Evolutionary conservation across 2,329 filamentous ascomycete genomes (phyloP), one percentile per base, ranked within the genome.

Genomic region (Sarocladium kiliense): DNA sequence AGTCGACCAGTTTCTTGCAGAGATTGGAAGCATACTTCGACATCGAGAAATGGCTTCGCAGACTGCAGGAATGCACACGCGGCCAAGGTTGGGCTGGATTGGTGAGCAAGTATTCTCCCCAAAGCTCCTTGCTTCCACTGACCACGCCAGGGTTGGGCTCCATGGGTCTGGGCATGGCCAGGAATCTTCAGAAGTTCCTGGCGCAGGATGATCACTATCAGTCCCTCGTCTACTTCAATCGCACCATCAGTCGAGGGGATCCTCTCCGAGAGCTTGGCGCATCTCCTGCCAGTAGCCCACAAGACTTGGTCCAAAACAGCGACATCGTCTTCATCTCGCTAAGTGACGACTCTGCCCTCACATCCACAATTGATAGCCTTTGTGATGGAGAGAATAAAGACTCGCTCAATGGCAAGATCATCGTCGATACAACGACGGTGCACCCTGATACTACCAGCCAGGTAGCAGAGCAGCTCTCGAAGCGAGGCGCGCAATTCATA

Each of bases 401-500:
- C n/a, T 25, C 61, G 12, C 37, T 71, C 2, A 12, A 56, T 3
- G 65, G 64, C n/a, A 80, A 79, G 58, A 66, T 73, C 12, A 58
- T 79, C 9, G 66, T 76, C 18, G 78, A 81, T 56, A 78, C 76
- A 0, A 78, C 77, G 0, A 80, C 78, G 0, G 71, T 80, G 1
- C 75, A 78, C 54, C 77, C 77, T 0, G 63, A 69, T 6, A 75
- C 75, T 0, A 72, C 75, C 0, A 58, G 62, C 1, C 57, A 58
- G 5, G 64, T 68, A 1, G 57, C 69, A 1, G 49, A 55, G 0
- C 63, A 62, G 1, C 59, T 80, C 0, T 50, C 55, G 0, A 60
- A 57, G 3, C 59, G 56, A 11, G 66, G 66, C 0, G 72, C 67
- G 2, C 54, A 57, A 2, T 78, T 78, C 49, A 62, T 79, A 26